phyloP scores from a whole-genome alignment of 768 basidiomycete genomes.

The Lentinula sp. region DNA sequence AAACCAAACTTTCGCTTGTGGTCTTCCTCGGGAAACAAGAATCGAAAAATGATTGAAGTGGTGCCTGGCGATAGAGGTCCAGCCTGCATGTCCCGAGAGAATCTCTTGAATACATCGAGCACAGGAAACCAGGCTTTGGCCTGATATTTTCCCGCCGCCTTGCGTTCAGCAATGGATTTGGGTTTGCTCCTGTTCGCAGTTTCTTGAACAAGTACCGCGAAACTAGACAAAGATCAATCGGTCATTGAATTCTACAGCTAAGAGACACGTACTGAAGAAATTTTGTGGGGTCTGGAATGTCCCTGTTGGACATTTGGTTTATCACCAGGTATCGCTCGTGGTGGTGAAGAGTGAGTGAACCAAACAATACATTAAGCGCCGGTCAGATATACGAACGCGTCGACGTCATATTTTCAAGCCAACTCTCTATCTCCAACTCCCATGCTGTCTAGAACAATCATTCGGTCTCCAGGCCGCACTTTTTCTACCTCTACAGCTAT shows the following conservation, averaged over 20 bases:
- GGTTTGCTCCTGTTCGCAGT: conserved; percentile 29
- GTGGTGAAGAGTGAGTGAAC: conserved; percentile 2
- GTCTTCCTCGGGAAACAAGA: conserved; percentile 87
- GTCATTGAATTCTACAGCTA: no score
- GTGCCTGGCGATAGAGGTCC: conserved; percentile 46
- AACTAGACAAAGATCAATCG: conserved; percentile 22
- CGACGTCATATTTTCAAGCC: neutral
- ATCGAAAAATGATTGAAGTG: conserved; percentile 55
- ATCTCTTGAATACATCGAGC: conserved; percentile 33
- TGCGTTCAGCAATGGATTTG: conserved; percentile 10
- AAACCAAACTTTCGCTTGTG: conserved; percentile 62
- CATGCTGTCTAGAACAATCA: neutral
- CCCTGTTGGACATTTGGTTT: neutral
- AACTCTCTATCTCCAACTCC: neutral
- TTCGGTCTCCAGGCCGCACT: neutral
- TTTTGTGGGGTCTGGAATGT: neutral
- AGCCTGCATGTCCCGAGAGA: conserved; percentile 36
- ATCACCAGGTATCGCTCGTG: neutral
- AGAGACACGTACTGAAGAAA: neutral
- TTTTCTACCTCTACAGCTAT: conserved; percentile 24
- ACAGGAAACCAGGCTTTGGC: conserved; percentile 27
- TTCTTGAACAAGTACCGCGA: conserved; percentile 43
- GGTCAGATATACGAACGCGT: neutral
- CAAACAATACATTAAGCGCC: neutral
- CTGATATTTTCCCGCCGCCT: conserved; percentile 15